Base-by-base conservation (phyloP, 2,329 filamentous ascomycete species). In the Amauroascus verrucosus region DNA sequence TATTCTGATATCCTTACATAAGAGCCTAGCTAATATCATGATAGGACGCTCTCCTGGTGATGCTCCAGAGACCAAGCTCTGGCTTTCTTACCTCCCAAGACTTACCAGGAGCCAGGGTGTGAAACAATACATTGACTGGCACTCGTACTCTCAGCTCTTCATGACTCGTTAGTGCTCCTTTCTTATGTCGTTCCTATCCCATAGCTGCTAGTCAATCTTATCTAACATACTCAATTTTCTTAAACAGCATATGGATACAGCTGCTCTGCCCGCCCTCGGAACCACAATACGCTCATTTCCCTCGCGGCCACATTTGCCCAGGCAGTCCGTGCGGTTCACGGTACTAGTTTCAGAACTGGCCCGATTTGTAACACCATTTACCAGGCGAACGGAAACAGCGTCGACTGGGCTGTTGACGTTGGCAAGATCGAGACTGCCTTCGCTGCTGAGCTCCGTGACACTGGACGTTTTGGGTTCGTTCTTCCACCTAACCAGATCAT, bases 111-210 rank as follows among this genome's bases (percentile, higher is more conserved):
- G 64, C 14, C 72, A 77, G 56, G 77, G 79, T 1, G 68, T 84
- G 38, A 77, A 79, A 60, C 70, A 83, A 1, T 85, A 78, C 66
- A 77, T 85, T 58, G 82, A 85, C 66, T 80, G 78, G 63, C 82
- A 85, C 67, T 75, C 79, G 0, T 85, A 83, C 67, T 77, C 75
- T 9, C 81, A 84, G 59, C 70, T 83, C 55, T 73, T 80, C 54
- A 73, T 75, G 16, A 77, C 72, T 1, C 57, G 61, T 61, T 59
- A 58, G 58, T 55, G 24, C 16, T 47, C 50, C 48, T 13, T 14
- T 44, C 11, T 32, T 2, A n/a, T 28, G 20, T 20, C 22, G 26
- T 3, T 32, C 16, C 9, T 2, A 5, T 30, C 16, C 6, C 26
- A 9, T 35, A 14, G 2, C 35, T 20, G 9, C 18, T 13, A 14